These are phyloP conservation scores for Niveomyces coronatus DNA, from an alignment of 2,329 filamentous ascomycete species.

Conservation along the genomic window DNA sequence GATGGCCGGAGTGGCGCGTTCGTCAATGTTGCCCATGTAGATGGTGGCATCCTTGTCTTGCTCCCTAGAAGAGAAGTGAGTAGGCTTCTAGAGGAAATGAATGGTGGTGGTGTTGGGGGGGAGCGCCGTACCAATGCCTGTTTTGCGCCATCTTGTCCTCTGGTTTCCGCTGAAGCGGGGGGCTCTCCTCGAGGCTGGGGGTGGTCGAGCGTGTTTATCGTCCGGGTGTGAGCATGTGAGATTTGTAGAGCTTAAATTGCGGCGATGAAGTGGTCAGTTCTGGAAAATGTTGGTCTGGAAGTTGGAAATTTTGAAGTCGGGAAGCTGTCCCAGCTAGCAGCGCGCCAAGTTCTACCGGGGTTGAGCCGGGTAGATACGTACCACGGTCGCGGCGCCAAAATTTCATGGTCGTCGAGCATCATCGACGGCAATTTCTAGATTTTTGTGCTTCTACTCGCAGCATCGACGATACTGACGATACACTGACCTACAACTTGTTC, in stretches of 20 bases:
- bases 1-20: slow-evolving; percentile 80
- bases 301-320: slow-evolving; percentile 6
- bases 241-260: too few relatives aligned
- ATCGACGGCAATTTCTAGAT: neutral
- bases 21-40: slow-evolving; percentile 97
- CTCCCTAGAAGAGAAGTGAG: slow-evolving; percentile 49
- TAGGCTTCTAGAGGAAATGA: neutral
- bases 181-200: too few relatives aligned
- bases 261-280: too few relatives aligned
- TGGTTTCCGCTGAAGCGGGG: slow-evolving; percentile 13
- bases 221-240: too few relatives aligned
- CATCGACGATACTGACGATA: neutral
- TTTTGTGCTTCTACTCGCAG: neutral
- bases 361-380: slow-evolving; percentile 7
- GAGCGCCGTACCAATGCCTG: slow-evolving; percentile 56
- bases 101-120: slow-evolving; percentile 1
- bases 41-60: slow-evolving; percentile 98
- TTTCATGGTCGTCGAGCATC: neutral
- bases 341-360: slow-evolving; percentile 1
- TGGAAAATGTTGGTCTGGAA: neutral
- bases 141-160: slow-evolving; percentile 59
- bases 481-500: neutral
- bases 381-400: slow-evolving; percentile 6
- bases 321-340: neutral
- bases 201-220: too few relatives aligned